Evolutionary conservation across 208 protist genomes (phyloP), one percentile per base, ranked within the genome.

Genomic region (Trypanosoma platydactyli): DNA sequence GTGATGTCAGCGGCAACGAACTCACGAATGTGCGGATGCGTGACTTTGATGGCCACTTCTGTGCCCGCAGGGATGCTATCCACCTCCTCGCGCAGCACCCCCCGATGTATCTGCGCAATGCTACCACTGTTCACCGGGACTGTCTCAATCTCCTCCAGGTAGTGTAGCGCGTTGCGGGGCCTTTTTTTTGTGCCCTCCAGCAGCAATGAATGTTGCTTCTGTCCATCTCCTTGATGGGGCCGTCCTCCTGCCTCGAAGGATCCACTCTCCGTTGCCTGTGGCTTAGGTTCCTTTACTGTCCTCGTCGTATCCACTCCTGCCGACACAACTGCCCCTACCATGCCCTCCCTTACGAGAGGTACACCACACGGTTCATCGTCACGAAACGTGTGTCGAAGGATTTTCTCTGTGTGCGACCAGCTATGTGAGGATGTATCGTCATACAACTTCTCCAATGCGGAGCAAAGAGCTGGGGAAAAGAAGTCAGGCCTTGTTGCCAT

Each of bases 51-150:
- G 0, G 81, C 95, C 16, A 98, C 75, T 49, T 88, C 80, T n/a
- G 83, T 91, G 11, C 89, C 86, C 18, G 80, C 83, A 22, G 86
- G 89, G 11, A 95, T 64, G 6, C 83, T 83, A 53, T 92, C 89
- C n/a, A 95, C 71, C 12, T 73, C 61, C 46, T 84, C 73, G 16
- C 82, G 68, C 25, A 97, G 71, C 49, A 79, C 84, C 1, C 82
- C 95, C 3, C 81, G 77, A 67, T 98, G 91, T 22, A 98, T 71
- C 58, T 98, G 95, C 3, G 92, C 95, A 59, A 98, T 92, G 67
- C 88, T 94, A 1, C 95, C 95, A 71, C 84, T 93, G 54, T 97
- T 95, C 22, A 98, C 73, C 2, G 95, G 90, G 5, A 74, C 53
- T 24, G 75, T 83, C 33, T 95, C 86, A 50, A 97, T 87, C 48